A percentile compares a stretch with the other conserved stretches of the same genome.
Evolutionary conservation across 163 green algal species (phyloP).

Genomic region (Scenedesmus sp.): DNA sequence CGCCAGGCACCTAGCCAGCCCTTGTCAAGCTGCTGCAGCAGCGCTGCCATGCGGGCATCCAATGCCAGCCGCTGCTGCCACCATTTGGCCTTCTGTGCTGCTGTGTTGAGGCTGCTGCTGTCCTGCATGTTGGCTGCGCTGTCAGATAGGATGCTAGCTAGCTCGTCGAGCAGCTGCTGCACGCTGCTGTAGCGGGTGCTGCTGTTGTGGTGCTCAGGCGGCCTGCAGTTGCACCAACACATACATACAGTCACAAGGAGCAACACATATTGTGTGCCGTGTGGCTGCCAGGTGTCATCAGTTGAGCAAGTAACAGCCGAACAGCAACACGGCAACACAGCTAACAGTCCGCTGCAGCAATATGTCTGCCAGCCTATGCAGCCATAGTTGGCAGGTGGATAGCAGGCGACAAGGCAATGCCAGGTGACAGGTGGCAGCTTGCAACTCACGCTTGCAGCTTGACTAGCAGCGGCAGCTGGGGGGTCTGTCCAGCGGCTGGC

Average conservation of each 20-base stretch:
- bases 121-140: slow-evolving; percentile 24
- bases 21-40: slow-evolving; percentile 70
- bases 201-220: neutral
- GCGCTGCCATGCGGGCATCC: slow-evolving; percentile 67
- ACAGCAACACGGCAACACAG: neutral
- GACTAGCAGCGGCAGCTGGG: slow-evolving; percentile 1
- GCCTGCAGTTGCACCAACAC: neutral
- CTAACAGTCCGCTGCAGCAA: neutral
- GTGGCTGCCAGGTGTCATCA: neutral
- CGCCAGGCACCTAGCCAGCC: slow-evolving; percentile 79
- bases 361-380: too few species aligned
- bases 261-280: neutral
- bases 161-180: slow-evolving; percentile 26
- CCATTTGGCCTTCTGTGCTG: slow-evolving; percentile 72
- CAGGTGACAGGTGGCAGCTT: neutral
- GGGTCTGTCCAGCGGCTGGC: slow-evolving; percentile 3
- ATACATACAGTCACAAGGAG: neutral
- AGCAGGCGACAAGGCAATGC: neutral
- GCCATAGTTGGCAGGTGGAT: neutral
- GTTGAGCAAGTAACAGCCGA: neutral
- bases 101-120: slow-evolving; percentile 53
- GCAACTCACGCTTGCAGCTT: neutral
- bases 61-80: slow-evolving; percentile 73
- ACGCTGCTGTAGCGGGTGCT: neutral
- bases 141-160: slow-evolving; percentile 31